Evolutionary conservation across 78 protist species (phyloP).

Genomic region (Dictyostelium intermedium): DNA sequence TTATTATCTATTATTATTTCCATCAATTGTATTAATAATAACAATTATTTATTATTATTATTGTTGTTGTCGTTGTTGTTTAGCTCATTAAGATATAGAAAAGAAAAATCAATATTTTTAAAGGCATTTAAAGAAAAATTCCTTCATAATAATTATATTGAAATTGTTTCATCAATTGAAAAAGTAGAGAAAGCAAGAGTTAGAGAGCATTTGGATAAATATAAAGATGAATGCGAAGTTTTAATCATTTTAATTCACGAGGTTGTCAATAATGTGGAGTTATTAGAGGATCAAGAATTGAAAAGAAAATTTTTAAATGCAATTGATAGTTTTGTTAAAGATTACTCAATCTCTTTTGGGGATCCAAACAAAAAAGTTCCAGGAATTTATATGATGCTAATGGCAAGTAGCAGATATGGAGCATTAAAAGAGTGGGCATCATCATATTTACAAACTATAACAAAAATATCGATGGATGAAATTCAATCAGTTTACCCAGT

Average conservation of each 20-base stretch:
- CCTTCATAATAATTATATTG: neutral
- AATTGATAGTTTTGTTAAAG: neutral
- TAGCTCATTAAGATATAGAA: neutral
- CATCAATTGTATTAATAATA: too few relatives aligned
- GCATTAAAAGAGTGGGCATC: constrained; percentile 39
- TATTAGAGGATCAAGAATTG: constrained; percentile 29
- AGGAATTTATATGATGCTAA: constrained; percentile 27
- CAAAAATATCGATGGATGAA: constrained; percentile 11
- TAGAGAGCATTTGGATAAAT: neutral
- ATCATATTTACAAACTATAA: neutral
- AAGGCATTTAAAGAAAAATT: neutral
- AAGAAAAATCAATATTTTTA: neutral
- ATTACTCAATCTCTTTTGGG: constrained; percentile 9
- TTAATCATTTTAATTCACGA: constrained; percentile 31
- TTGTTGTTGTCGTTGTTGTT: neutral
- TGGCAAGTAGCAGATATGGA: neutral
- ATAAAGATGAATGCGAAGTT: neutral
- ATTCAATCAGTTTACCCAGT: constrained; percentile 15
- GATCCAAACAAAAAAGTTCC: constrained; percentile 25
- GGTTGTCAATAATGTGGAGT: constrained; percentile 30
- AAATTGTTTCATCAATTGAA: neutral
- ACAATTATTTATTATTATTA: neutral
- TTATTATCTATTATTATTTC: neutral
- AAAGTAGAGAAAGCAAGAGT: constrained; percentile 10
- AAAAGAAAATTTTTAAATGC: neutral